Evolutionary conservation across 768 basidiomycete genomes (phyloP).

Genomic region (Agrocybe chaxingu): DNA sequence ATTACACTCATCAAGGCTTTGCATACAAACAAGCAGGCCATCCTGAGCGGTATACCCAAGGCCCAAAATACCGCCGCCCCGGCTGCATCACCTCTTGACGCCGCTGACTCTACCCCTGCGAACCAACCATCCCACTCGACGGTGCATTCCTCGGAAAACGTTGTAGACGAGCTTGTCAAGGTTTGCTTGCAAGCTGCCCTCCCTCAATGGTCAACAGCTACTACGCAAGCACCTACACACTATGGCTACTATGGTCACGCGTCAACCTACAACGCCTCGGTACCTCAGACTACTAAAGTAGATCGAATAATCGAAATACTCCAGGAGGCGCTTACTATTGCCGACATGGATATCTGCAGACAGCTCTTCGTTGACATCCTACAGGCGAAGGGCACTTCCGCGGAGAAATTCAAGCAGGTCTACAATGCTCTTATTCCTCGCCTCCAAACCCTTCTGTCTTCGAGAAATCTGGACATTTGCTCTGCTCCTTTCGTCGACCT

Average conservation of each 20-base stretch:
- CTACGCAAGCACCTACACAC: background rate
- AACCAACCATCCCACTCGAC: too few species aligned
- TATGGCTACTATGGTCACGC: background rate
- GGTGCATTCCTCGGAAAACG: background rate
- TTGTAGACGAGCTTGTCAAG: conserved; percentile 13
- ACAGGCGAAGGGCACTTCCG: conserved; percentile 8
- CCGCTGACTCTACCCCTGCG: too few species aligned
- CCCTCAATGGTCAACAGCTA: conserved; percentile 16
- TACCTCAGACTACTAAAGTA: conserved; percentile 11
- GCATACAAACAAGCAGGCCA: conserved; percentile 9
- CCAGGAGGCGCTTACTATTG: conserved; percentile 17
- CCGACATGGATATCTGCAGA: conserved; percentile 16
- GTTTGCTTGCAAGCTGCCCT: conserved; percentile 14
- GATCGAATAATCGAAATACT: conserved; percentile 25
- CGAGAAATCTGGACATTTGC: conserved; percentile 13
- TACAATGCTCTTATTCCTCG: too few species aligned
- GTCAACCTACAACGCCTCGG: background rate
- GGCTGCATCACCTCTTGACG: too few species aligned
- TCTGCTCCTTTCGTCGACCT: conserved; percentile 26
- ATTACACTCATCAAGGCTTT: conserved; percentile 22
- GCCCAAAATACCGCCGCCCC: background rate
- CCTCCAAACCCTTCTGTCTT: conserved; percentile 16
- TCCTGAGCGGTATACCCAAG: conserved; percentile 8
- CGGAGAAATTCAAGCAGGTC: conserved; percentile 19
- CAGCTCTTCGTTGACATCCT: conserved; percentile 20